These are phyloP conservation scores for Ophiocordyceps polyrhachis-furcata DNA, from an alignment of 2,329 filamentous ascomycete genomes.

Conservation along the genomic window DNA sequence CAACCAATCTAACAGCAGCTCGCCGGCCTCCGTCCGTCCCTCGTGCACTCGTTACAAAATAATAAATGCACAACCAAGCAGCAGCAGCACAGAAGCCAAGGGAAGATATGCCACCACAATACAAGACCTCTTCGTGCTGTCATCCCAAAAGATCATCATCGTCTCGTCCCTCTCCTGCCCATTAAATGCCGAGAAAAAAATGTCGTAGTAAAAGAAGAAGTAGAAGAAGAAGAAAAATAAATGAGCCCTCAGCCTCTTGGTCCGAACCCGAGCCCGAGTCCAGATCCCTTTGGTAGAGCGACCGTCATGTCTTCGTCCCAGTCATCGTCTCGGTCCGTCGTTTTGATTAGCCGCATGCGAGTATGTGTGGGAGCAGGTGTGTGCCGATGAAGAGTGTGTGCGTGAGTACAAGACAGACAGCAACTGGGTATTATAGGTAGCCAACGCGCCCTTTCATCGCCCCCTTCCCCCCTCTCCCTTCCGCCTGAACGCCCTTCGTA, in stretches of 20 bases:
- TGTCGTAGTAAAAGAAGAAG: background rate
- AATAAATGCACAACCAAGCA: background rate
- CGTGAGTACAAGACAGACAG: constrained; percentile 1
- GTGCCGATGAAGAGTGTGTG: background rate
- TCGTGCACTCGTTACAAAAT: background rate
- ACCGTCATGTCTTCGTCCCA: constrained; percentile 14
- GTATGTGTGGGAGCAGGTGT: background rate
- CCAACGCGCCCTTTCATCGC: background rate
- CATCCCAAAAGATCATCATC: background rate
- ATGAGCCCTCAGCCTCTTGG: background rate
- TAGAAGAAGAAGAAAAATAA: background rate
- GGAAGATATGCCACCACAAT: background rate
- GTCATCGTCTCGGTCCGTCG: constrained; percentile 12
- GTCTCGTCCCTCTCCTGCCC: background rate
- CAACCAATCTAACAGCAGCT: background rate
- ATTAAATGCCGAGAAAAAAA: background rate
- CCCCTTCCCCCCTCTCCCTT: background rate
- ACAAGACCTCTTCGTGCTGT: background rate
- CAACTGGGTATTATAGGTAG: constrained; percentile 3
- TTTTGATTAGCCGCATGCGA: constrained; percentile 5
- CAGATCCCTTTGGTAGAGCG: background rate
- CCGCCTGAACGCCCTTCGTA: background rate
- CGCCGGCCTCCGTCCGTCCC: background rate
- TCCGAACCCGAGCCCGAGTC: background rate
- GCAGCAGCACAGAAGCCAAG: background rate